Conservation (phyloP, 2,329 filamentous ascomycete species). For the Colletotrichum plurivorum region DNA sequence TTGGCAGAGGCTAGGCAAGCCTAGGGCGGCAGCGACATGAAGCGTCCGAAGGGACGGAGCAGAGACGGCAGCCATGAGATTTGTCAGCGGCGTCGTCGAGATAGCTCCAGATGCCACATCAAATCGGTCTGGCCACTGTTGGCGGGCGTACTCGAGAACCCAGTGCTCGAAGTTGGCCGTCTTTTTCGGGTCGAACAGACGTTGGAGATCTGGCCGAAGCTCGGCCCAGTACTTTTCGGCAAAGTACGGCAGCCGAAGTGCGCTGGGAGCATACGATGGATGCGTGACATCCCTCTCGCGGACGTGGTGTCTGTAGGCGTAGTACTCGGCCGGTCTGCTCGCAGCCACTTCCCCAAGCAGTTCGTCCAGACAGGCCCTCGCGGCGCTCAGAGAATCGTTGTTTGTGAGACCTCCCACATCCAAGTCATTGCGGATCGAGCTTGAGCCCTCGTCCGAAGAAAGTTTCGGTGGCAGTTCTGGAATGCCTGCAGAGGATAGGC, state of each 20-base stretch:
- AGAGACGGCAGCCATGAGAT: constrained; percentile 49
- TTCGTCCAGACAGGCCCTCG: neutral
- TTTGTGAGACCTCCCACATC: neutral
- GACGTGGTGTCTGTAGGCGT: neutral
- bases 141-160: constrained; percentile 51
- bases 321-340: neutral
- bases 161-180: constrained; percentile 53
- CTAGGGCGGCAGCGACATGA: constrained; percentile 53
- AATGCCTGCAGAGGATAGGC: neutral
- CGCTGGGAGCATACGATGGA: constrained; percentile 19
- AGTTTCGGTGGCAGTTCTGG: too few relatives aligned
- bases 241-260: constrained; percentile 44
- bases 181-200: constrained; percentile 46
- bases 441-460: neutral
- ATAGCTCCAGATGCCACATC: constrained; percentile 41
- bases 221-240: constrained; percentile 47
- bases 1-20: constrained; percentile 48
- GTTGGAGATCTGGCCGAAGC: constrained; percentile 44
- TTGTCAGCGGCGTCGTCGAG: constrained; percentile 44
- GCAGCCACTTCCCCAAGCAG: constrained; percentile 11
- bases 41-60: constrained; percentile 48
- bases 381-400: neutral
- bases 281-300: constrained; percentile 1
- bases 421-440: too few relatives aligned
- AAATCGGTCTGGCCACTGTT: constrained; percentile 46